Base-by-base conservation (phyloP, 305 asterid species). In the Fraxinus greggii region DNA sequence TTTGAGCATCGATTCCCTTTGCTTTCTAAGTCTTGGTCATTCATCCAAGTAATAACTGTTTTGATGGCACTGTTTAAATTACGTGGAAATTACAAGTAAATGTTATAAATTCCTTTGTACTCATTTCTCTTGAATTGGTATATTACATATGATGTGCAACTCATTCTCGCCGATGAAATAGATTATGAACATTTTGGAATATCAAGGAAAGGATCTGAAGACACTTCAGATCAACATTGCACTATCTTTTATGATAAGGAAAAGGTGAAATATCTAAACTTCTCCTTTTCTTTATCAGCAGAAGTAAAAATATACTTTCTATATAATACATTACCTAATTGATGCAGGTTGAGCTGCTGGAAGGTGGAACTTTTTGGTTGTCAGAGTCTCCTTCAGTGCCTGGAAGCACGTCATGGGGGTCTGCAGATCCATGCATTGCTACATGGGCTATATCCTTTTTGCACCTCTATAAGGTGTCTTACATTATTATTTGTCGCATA, bases 341-440 rank as follows among this genome's bases (percentile, higher is more conserved):
- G 80, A 61, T 89, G 87, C 81, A 96, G 99, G 96, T 94, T 77
- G 99, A 96, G 90, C 88, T 92, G 85, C 85, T 94, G 76, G 98
- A 96, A 90, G 99, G 99, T 56, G 98, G 99, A 80, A 96, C 98
- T 3, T 96, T 94, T 89, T 96, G 99, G 99, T 82, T 96, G 85
- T 96, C 98, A 1, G 98, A 96, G 88, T 94, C 98, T 8, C 99
- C 99, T 82, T 96, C 99, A 0, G 98, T 96, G 29, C 98, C 99
- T 59, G 99, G 98, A 89, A 96, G 99, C 91, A 90, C 88, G 84
- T 96, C 99, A 10, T 96, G 98, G 99, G 98, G 98, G 38, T 94
- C 99, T 21, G 81, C 87, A 7, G 97, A 89, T 77, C 99, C 99
- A 0, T 93, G 95, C 85, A 91, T 92, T 83, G 91, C 98, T 4